Conservation (phyloP, 2,329 filamentous ascomycete genomes). For the Calonectria montana region DNA sequence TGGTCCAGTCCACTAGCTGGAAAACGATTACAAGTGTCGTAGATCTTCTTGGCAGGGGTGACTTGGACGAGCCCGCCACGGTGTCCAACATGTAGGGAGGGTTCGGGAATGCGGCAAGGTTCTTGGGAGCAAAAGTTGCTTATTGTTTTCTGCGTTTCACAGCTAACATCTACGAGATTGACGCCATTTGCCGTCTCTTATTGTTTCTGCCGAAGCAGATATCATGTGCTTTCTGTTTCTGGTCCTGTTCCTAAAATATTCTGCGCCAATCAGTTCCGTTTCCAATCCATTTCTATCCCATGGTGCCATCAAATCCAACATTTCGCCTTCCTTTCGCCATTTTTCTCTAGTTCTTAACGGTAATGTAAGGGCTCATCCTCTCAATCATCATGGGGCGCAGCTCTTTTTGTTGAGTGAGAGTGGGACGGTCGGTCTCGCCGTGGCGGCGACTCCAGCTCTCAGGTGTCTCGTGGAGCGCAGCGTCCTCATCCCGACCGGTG, state of each 20-base stretch:
- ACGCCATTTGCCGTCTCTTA: conserved; percentile 1
- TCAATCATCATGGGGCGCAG: conserved; percentile 53
- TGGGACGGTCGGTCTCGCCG: conserved; percentile 54
- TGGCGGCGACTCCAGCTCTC: conserved; percentile 59
- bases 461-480: conserved; percentile 60
- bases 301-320: neutral
- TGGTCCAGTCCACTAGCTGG: conserved; percentile 44
- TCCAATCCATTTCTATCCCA: neutral
- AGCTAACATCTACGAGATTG: neutral
- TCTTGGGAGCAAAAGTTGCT: neutral
- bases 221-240: conserved; percentile 9
- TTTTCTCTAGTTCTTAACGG: conserved; percentile 15
- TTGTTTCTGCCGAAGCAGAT: neutral
- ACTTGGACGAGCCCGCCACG: conserved; percentile 37
- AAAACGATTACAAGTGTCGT: conserved; percentile 42
- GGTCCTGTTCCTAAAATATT: neutral
- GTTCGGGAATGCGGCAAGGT: neutral
- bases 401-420: conserved; percentile 59
- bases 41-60: conserved; percentile 41
- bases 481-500: conserved; percentile 60
- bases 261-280: neutral
- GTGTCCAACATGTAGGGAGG: neutral
- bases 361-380: conserved; percentile 47
- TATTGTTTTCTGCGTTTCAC: neutral
- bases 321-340: neutral